Base-by-base conservation (phyloP, 225 moss, liverwort and hornwort species). In the Climacium dendroides region DNA sequence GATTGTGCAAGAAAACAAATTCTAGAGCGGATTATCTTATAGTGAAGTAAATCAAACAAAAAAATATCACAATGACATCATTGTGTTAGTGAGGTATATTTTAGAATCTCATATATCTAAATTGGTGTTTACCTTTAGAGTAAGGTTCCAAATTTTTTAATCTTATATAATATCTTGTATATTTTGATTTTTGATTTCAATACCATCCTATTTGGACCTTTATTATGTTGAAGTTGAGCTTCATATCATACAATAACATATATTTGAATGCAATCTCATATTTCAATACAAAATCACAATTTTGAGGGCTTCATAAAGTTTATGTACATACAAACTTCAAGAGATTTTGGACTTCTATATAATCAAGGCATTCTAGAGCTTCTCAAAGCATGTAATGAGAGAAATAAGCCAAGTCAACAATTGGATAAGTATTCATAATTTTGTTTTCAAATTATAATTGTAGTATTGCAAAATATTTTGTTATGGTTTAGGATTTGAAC, bases 1-100 rank as follows among this genome's bases (percentile, higher is more conserved):
- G 26, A 28, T 71, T 43, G 1, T 43, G 1, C 0, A 72, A 0
- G 3, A 45, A 2, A 72, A 3, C 0, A 16, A 10, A 45, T 28
- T 72, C 1, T 28, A 45, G 2, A 72, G 0, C 17, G 28, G 5
- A 5, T 41, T 70, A 14, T 70, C 3, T 25, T 15, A 24, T 7
- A 39, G 1, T 25, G 0, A 41, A 0, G 9, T 15, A 69, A 25
- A 25, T 26, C 5, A 41, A 41, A 15, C 8, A 70, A 70, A 41
- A 23, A 70, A 41, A 25, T 8, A 41, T 41, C 1, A 26, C 25
- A 25, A 41, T 70, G 5, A 70, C 0, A 3, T 41, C 41, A 41
- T 41, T 15, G 25, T 41, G 3, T 70, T 0, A 8, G 0, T 26
- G 26, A 71, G 2, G 2, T 15, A 3, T 26, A 41, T 15, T 41